Evolutionary conservation across 345 rosid species (phyloP).

Genomic region (Populus euphratica): DNA sequence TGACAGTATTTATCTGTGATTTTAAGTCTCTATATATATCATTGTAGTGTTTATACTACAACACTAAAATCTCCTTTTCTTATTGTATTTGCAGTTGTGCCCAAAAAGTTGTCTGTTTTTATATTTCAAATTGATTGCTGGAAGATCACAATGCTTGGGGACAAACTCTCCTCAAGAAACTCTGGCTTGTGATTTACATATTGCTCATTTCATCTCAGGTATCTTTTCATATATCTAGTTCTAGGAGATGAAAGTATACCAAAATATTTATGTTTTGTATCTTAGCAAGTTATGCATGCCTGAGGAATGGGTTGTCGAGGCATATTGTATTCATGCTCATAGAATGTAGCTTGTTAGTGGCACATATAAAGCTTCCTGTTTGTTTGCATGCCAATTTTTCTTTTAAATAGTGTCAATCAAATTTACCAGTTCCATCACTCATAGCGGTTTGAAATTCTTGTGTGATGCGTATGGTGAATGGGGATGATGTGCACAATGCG

Average conservation of each 20-base stretch:
- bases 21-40: neutral
- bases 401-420: no score
- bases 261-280: no score
- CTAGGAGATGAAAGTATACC: no score
- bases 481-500: constrained; percentile 4
- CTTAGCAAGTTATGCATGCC: no score
- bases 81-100: constrained; percentile 53
- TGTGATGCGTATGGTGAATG: neutral
- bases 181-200: constrained; percentile 27
- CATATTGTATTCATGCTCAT: no score
- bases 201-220: constrained; percentile 10
- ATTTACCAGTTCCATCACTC: no score
- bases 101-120: constrained; percentile 70
- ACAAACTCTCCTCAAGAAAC: constrained; percentile 70
- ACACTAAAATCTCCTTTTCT: neutral
- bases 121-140: constrained; percentile 68
- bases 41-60: neutral
- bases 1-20: neutral
- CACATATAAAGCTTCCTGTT: no score
- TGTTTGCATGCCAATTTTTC: no score
- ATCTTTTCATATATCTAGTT: neutral
- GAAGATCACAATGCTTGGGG: constrained; percentile 76
- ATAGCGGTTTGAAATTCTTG: no score
- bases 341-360: no score
- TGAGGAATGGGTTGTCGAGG: no score